phyloP scores from a whole-genome alignment of 768 basidiomycete genomes.

The Termitomyces bulborhizus region DNA sequence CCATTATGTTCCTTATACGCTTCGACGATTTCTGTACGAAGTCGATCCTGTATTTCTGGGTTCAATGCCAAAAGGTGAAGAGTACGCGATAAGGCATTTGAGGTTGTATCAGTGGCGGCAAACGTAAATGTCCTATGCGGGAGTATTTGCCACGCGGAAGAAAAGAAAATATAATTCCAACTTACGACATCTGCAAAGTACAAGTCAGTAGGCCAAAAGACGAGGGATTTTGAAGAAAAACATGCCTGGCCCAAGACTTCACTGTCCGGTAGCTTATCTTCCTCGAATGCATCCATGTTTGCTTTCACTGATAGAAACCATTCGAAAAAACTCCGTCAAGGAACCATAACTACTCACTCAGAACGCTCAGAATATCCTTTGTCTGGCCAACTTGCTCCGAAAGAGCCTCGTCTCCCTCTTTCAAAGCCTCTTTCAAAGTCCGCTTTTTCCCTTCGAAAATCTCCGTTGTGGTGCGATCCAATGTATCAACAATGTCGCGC shows the following conservation, averaged over 20 bases:
- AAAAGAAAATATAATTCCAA: background rate
- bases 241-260: slow-evolving; percentile 23
- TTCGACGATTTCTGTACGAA: slow-evolving; percentile 33
- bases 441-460: slow-evolving; percentile 13
- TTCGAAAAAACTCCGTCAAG: background rate
- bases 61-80: slow-evolving; percentile 20
- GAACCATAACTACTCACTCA: slow-evolving; percentile 5
- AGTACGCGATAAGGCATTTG: slow-evolving; percentile 22
- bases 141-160: background rate
- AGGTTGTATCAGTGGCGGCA: slow-evolving; percentile 29
- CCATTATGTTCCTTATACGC: slow-evolving; percentile 11
- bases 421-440: slow-evolving; percentile 10
- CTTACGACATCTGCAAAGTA: slow-evolving; percentile 12
- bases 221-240: background rate
- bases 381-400: slow-evolving; percentile 3
- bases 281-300: slow-evolving; percentile 7
- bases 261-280: slow-evolving; percentile 16
- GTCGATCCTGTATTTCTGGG: slow-evolving; percentile 14
- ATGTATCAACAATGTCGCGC: slow-evolving; percentile 11
- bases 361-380: slow-evolving; percentile 15
- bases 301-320: slow-evolving; percentile 6
- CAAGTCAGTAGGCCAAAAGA: background rate
- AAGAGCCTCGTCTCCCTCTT: slow-evolving; percentile 12
- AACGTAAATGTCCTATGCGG: slow-evolving; percentile 20
- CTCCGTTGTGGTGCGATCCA: slow-evolving; percentile 9